Base-by-base conservation (phyloP, 106 monocot species). In the Dendrobium chrysotoxum region DNA sequence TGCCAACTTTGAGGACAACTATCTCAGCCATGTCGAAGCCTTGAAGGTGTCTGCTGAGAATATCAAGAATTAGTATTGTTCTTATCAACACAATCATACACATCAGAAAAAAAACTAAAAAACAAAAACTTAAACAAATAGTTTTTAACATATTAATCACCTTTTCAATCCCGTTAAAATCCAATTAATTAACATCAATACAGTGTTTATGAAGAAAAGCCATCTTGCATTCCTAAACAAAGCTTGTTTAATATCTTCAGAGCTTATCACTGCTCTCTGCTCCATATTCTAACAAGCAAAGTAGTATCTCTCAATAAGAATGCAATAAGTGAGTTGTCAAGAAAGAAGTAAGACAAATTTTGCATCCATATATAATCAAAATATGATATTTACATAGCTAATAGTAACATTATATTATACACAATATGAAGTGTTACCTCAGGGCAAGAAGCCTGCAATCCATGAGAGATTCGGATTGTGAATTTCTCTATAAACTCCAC, bases 371-470 rank as follows among this genome's bases (percentile, higher is more conserved):
- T n/a, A n/a, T n/a, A n/a, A n/a, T n/a, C n/a, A n/a, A n/a, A n/a
- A n/a, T n/a, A n/a, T n/a, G n/a, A n/a, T n/a, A 13, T 11, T 53
- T 5, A 40, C 40, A 53, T 11, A 53, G 16, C 1, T 1, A 53
- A 53, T 53, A 53, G 1, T 53, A 53, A 53, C 3, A 53, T 53
- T 0, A 20, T 21, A 17, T 58, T 58, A 58, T 58, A 58, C 21
- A 58, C 18, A 4, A 58, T 21, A 68, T 30, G 7, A 28, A 9
- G 8, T 46, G 1, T 45, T 67, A 94, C 94, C 87, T 91, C 91
- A 53, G 97, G 94, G 84, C 97, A 98, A 75, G 92, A 92, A 81
- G 97, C 97, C 71, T 92, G 97, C 92, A 98, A 89, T 4, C 94
- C 94, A 82, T n/a, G n/a, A n/a, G n/a, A n/a, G n/a, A n/a, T n/a